Conservation (phyloP, 179 eudicot species). For the Kewa caespitosa region DNA sequence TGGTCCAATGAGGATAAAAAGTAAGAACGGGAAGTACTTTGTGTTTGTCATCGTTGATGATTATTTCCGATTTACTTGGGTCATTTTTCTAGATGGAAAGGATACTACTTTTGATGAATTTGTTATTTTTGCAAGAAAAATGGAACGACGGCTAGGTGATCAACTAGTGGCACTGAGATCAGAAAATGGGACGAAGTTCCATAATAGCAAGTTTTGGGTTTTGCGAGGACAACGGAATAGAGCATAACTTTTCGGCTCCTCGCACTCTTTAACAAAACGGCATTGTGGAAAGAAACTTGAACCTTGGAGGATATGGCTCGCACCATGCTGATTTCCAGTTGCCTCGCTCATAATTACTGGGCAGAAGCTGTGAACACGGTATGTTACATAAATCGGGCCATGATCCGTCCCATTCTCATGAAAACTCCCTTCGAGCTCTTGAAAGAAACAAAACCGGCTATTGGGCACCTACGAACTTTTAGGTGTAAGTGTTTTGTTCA, state of each 20-base stretch:
- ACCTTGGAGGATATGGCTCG: not conserved
- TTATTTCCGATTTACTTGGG: not conserved
- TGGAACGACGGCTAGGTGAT: not conserved
- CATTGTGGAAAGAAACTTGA: not conserved
- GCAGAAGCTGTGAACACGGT: not conserved
- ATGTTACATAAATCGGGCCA: not conserved
- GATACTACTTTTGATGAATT: not conserved
- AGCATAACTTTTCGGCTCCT: not conserved
- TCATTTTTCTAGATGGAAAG: not conserved
- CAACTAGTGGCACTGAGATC: not conserved
- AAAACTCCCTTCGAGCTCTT: not conserved
- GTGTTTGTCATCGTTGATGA: not conserved
- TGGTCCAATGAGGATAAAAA: not conserved
- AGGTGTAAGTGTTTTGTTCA: not conserved
- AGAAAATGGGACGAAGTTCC: not conserved
- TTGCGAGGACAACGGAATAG: not conserved
- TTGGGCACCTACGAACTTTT: not conserved
- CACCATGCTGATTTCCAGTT: not conserved
- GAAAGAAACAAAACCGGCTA: not conserved
- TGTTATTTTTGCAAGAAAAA: not conserved
- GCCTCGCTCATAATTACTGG: not conserved
- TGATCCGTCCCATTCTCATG: not conserved
- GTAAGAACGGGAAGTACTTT: not conserved
- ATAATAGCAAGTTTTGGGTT: not conserved
- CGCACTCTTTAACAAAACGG: not conserved